These are phyloP conservation scores for Microsporum canis DNA, from an alignment of 2,329 filamentous ascomycete species.

Conservation along the genomic window DNA sequence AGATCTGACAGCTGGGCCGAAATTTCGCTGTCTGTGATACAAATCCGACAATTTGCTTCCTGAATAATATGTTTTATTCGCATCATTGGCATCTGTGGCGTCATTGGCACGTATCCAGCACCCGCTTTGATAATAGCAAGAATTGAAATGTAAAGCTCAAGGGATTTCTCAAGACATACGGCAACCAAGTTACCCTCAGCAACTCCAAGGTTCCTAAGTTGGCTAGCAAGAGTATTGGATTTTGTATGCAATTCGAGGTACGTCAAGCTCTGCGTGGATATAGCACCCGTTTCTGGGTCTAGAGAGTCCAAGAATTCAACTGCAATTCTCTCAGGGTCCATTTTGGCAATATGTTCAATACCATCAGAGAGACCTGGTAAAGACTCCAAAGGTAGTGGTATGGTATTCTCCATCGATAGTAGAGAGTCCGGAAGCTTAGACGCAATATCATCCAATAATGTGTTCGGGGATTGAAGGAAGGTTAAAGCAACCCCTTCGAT, in stretches of 20 bases:
- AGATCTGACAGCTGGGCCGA: neutral
- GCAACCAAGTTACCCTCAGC: slow-evolving; percentile 51
- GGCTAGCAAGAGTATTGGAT: slow-evolving; percentile 53
- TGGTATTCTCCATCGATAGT: slow-evolving; percentile 42
- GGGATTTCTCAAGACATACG: slow-evolving; percentile 66
- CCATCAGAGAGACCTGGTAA: slow-evolving; percentile 39
- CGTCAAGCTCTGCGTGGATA: slow-evolving; percentile 40
- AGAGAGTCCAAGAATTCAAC: slow-evolving; percentile 51
- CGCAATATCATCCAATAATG: slow-evolving; percentile 24
- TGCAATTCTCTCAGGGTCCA: slow-evolving; percentile 46
- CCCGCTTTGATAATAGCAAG: slow-evolving; percentile 64
- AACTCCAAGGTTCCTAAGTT: slow-evolving; percentile 41
- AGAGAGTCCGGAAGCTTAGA: slow-evolving; percentile 21
- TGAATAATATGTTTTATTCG: slow-evolving; percentile 51
- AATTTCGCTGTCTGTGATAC: slow-evolving; percentile 27
- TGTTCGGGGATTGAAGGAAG: slow-evolving; percentile 32
- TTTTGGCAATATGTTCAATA: slow-evolving; percentile 44
- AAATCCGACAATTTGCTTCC: slow-evolving; percentile 45
- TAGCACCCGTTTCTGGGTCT: slow-evolving; percentile 20
- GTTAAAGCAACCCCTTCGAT: slow-evolving; percentile 43
- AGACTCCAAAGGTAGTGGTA: slow-evolving; percentile 25
- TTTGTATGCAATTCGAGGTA: slow-evolving; percentile 53
- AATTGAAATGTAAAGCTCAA: slow-evolving; percentile 60
- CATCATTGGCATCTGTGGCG: slow-evolving; percentile 56
- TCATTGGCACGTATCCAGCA: slow-evolving; percentile 67